Evolutionary conservation across 805 yeast genomes (phyloP).

Genomic region (Saccharomycopsis sp.): DNA sequence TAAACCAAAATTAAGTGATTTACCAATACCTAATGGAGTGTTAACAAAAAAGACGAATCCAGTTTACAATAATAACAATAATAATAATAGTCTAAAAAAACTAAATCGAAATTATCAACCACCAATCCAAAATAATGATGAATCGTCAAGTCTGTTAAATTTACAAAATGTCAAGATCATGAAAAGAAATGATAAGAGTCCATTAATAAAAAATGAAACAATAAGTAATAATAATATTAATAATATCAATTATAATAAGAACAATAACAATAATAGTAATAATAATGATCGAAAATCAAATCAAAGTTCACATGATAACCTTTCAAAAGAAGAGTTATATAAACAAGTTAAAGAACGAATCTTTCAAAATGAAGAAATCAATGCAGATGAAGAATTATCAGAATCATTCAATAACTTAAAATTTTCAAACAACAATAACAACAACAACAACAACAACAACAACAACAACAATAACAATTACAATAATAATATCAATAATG

Average conservation of each 20-base stretch:
- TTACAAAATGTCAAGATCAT: slow-evolving; percentile 10
- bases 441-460: too few species aligned
- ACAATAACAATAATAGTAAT: not conserved
- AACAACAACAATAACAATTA: too few species aligned
- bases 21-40: slow-evolving; percentile 4
- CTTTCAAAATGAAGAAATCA: slow-evolving; percentile 25
- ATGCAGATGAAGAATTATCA: too few species aligned
- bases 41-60: not conserved
- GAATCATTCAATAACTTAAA: too few species aligned
- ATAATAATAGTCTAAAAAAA: not conserved
- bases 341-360: slow-evolving; percentile 30
- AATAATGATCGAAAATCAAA: not conserved
- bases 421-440: too few species aligned
- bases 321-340: slow-evolving; percentile 34
- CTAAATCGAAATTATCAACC: too few species aligned
- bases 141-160: slow-evolving; percentile 8
- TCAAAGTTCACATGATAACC: slow-evolving; percentile 24
- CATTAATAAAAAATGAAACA: not conserved
- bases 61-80: not conserved
- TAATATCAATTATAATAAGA: not conserved
- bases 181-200: not conserved
- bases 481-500: too few species aligned
- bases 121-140: too few species aligned
- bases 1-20: slow-evolving; percentile 1
- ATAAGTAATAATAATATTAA: not conserved